Evolutionary conservation across 2,329 filamentous ascomycete species (phyloP).

Genomic region (Metarhizium humberi): DNA sequence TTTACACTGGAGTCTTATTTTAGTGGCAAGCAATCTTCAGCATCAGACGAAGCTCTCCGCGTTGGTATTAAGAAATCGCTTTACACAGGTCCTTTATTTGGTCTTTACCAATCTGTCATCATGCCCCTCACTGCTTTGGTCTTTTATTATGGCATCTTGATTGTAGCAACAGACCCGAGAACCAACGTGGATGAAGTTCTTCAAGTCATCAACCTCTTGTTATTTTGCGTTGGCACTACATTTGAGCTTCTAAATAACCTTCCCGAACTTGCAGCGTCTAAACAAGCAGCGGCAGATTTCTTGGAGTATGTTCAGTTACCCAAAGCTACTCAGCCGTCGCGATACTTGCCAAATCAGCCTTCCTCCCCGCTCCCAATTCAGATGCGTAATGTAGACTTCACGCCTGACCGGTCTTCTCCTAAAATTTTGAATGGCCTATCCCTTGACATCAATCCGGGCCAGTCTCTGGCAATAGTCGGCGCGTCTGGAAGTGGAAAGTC

Average conservation of each 20-base stretch:
- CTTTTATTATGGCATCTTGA: slow-evolving; percentile 69
- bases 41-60: slow-evolving; percentile 41
- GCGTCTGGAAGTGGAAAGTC: slow-evolving; percentile 86
- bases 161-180: slow-evolving; percentile 43
- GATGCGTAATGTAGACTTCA: slow-evolving; percentile 49
- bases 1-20: slow-evolving; percentile 69
- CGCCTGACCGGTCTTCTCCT: not conserved
- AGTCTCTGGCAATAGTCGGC: slow-evolving; percentile 71
- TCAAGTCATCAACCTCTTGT: slow-evolving; percentile 68
- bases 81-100: slow-evolving; percentile 63
- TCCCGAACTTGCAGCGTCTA: slow-evolving; percentile 69
- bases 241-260: slow-evolving; percentile 62
- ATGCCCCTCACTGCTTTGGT: slow-evolving; percentile 68
- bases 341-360: slow-evolving; percentile 25
- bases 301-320: slow-evolving; percentile 50
- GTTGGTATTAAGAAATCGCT: slow-evolving; percentile 57
- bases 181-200: slow-evolving; percentile 51
- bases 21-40: slow-evolving; percentile 46
- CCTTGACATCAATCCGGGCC: slow-evolving; percentile 53
- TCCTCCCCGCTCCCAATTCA: slow-evolving; percentile 34
- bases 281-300: slow-evolving; percentile 62
- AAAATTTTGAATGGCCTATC: slow-evolving; percentile 18
- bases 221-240: slow-evolving; percentile 73
- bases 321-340: slow-evolving; percentile 38
- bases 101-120: slow-evolving; percentile 64